A percentile compares a stretch with the other conserved stretches of the same genome.
These are phyloP conservation scores for Arctium minus DNA, from an alignment of 129 eudicot species.

Conservation along the genomic window DNA sequence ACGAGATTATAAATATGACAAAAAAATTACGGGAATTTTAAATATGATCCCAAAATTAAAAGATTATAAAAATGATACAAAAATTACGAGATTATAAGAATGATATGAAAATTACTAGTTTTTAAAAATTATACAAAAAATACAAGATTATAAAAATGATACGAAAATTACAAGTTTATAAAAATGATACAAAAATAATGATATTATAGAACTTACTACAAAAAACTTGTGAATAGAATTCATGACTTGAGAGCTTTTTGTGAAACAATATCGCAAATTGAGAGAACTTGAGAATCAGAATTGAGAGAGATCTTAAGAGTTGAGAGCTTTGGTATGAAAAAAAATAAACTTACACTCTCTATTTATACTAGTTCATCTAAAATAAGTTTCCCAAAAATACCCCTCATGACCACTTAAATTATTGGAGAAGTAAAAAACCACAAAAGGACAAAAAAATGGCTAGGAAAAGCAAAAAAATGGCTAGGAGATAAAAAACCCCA, in stretches of 20 bases:
- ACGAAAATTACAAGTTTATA: not conserved
- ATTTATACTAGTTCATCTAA: not conserved
- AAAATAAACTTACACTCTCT: not conserved
- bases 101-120: not conserved
- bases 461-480: not conserved
- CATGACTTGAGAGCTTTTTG: not conserved
- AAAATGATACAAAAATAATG: not conserved
- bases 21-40: not conserved
- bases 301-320: not conserved
- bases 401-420: not conserved
- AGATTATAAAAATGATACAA: not conserved
- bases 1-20: not conserved
- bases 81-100: not conserved
- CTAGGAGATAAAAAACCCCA: not conserved
- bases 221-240: not conserved
- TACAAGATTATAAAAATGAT: not conserved
- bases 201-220: not conserved
- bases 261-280: not conserved
- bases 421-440: not conserved
- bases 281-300: not conserved
- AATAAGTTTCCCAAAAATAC: not conserved
- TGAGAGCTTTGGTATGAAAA: not conserved
- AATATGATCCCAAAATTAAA: not conserved
- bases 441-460: not conserved
- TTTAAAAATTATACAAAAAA: not conserved